Percentiles rank a stretch among this genome's conserved stretches.
These are phyloP conservation scores for Vinca minor DNA, from an alignment of 257 asterid genomes.

Conservation along the genomic window DNA sequence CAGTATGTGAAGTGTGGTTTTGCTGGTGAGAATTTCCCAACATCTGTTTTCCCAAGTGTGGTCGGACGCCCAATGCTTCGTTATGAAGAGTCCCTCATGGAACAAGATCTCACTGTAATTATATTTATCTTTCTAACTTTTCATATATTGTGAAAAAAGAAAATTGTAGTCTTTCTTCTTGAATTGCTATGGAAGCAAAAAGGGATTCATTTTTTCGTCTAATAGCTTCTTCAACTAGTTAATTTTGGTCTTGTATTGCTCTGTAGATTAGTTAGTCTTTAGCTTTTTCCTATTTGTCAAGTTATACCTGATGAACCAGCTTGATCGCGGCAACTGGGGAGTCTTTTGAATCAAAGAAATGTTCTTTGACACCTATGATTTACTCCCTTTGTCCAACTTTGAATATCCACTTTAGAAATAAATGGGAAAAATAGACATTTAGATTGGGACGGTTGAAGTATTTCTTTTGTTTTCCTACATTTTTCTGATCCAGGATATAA, in stretches of 20 bases:
- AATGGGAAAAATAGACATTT: too few species aligned
- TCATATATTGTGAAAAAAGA: not conserved
- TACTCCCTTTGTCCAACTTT: too few species aligned
- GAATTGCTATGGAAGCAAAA: not conserved
- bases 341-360: not conserved
- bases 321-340: too few species aligned
- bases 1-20: slow-evolving; percentile 99
- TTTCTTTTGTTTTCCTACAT: not conserved
- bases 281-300: not conserved
- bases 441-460: too few species aligned
- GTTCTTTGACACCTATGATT: not conserved
- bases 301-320: not conserved
- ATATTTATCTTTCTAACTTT: slow-evolving; percentile 16
- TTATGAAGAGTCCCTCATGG: slow-evolving; percentile 86
- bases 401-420: too few species aligned
- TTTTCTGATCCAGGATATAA: not conserved
- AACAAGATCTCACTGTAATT: slow-evolving; percentile 80
- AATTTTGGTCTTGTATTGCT: slow-evolving; percentile 1
- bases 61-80: slow-evolving; percentile 98
- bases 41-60: slow-evolving; percentile 93
- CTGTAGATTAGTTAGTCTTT: not conserved
- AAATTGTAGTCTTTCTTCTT: not conserved
- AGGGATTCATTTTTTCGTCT: not conserved
- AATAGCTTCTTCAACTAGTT: slow-evolving; percentile 5
- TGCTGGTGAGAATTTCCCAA: slow-evolving; percentile 92